phyloP scores from a whole-genome alignment of 2,329 filamentous ascomycete genomes.

The Davidsoniella australis region DNA sequence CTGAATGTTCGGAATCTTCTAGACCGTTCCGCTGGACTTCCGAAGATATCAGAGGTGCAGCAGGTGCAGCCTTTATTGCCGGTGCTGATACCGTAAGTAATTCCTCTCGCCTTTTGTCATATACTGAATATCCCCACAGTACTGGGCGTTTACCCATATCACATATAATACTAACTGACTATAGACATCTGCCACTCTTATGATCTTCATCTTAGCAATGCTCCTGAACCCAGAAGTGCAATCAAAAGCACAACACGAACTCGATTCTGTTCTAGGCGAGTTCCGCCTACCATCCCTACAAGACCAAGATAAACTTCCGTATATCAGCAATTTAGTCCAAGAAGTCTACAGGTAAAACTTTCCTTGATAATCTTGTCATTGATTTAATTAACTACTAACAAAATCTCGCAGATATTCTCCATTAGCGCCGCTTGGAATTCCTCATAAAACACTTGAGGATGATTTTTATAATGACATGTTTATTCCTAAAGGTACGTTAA shows the following conservation, averaged over 20 bases:
- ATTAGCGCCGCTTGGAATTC: slow-evolving; percentile 31
- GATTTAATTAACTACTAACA: neutral
- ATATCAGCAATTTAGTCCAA: neutral
- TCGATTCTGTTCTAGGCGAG: slow-evolving; percentile 26
- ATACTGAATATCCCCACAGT: neutral
- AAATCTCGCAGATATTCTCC: slow-evolving; percentile 21
- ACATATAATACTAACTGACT: neutral
- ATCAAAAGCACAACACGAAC: slow-evolving; percentile 26
- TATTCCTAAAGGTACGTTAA: slow-evolving; percentile 31
- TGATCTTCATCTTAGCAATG: slow-evolving; percentile 27
- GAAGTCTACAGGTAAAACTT: neutral
- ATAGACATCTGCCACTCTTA: slow-evolving; percentile 21
- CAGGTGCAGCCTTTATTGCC: slow-evolving; percentile 31
- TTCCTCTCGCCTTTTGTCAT: neutral
- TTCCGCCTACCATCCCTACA: neutral
- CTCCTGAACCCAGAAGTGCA: slow-evolving; percentile 27
- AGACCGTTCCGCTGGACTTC: slow-evolving; percentile 16
- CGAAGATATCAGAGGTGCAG: slow-evolving; percentile 31
- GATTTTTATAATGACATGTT: slow-evolving; percentile 40
- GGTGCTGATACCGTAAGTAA: slow-evolving; percentile 26
- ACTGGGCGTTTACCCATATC: neutral
- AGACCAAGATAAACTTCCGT: neutral
- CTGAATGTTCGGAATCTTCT: neutral
- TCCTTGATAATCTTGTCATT: neutral
- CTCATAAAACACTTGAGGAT: slow-evolving; percentile 36